A percentile compares a stretch with the other conserved stretches of the same genome.
phyloP scores from a whole-genome alignment of 2,329 filamentous ascomycete genomes.

The Phyllosticta paracitricarpa region DNA sequence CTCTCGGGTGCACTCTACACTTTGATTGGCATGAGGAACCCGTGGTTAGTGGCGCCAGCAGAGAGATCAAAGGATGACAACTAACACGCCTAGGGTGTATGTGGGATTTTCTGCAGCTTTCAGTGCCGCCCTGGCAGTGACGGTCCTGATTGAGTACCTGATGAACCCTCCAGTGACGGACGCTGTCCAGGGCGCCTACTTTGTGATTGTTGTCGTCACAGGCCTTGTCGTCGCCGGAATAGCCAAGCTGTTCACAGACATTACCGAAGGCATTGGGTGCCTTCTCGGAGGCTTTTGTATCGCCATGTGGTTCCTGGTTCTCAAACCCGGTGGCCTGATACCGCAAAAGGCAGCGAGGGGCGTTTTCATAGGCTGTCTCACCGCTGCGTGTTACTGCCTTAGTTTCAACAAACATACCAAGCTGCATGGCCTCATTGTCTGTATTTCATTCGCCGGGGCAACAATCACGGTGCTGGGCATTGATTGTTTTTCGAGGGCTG shows the following conservation, averaged over 20 bases:
- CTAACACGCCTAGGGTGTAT: conserved; percentile 25
- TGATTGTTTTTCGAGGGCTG: conserved; percentile 83
- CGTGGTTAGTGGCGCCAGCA: conserved; percentile 37
- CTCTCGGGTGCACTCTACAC: conserved; percentile 60
- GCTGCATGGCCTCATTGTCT: conserved; percentile 64
- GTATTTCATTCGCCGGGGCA: conserved; percentile 71
- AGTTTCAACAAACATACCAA: conserved; percentile 62
- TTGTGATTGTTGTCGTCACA: conserved; percentile 66
- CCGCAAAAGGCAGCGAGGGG: conserved; percentile 51
- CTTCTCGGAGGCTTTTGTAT: conserved; percentile 78
- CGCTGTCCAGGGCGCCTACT: conserved; percentile 74
- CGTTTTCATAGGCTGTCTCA: conserved; percentile 67
- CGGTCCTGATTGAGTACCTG: conserved; percentile 78
- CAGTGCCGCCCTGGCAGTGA: conserved; percentile 60
- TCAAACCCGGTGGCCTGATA: conserved; percentile 68
- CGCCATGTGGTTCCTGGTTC: conserved; percentile 80
- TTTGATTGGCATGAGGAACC: conserved; percentile 73
- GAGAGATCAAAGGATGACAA: neutral
- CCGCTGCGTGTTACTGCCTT: conserved; percentile 56
- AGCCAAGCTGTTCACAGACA: conserved; percentile 65
- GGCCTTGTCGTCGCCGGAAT: conserved; percentile 64
- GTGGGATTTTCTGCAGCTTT: conserved; percentile 58
- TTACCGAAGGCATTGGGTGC: conserved; percentile 77
- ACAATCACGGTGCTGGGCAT: conserved; percentile 74
- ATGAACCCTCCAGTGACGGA: conserved; percentile 68